A percentile compares a stretch with the other conserved stretches of the same genome.
Evolutionary conservation across 345 rosid genomes (phyloP).

Genomic region (Angophora floribunda): DNA sequence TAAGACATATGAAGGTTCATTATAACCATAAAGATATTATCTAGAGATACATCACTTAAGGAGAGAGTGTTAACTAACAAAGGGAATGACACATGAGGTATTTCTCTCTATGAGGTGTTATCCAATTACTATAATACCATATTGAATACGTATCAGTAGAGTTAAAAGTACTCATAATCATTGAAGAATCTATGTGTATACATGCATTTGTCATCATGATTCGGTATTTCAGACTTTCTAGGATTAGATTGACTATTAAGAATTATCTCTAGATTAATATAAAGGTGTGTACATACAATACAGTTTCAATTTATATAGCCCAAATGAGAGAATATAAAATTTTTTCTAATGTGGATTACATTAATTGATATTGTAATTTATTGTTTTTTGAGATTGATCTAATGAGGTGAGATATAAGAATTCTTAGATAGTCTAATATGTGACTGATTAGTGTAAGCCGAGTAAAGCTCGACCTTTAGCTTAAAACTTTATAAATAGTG

Average conservation of each 20-base stretch:
- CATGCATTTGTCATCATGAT: background rate
- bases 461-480: background rate
- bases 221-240: too few species aligned
- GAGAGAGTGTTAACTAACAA: background rate
- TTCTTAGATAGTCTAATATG: too few species aligned
- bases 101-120: background rate
- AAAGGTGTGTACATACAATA: too few species aligned
- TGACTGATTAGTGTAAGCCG: accelerated
- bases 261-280: too few species aligned
- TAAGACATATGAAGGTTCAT: background rate
- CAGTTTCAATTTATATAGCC: background rate
- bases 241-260: background rate
- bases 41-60: background rate
- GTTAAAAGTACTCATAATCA: background rate
- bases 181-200: background rate
- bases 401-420: too few species aligned
- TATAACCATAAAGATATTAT: background rate
- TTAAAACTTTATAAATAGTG: background rate
- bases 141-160: too few species aligned
- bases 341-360: background rate
- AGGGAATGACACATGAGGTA: background rate
- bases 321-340: background rate
- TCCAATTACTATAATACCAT: background rate
- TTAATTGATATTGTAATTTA: too few species aligned
- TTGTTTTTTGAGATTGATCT: too few species aligned